A percentile compares a stretch with the other conserved stretches of the same genome.
Conservation (phyloP, 2,329 filamentous ascomycete genomes). For the Coniella vitis region DNA sequence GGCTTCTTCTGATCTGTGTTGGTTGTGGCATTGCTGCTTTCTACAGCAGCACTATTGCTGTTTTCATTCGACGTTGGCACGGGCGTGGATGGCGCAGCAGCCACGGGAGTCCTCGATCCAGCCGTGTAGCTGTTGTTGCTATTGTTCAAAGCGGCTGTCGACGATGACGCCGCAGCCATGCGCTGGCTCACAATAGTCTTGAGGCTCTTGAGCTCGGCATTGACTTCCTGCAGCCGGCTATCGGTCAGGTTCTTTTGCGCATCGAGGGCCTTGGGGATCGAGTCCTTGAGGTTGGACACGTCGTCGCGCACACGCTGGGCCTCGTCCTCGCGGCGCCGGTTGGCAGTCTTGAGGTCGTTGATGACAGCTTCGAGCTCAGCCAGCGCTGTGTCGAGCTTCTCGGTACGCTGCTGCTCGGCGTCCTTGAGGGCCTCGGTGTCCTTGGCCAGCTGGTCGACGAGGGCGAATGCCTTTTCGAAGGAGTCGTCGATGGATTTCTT, state of each 20-base stretch:
- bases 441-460: conserved; percentile 85
- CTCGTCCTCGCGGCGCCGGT: conserved; percentile 78
- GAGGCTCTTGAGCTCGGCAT: conserved; percentile 80
- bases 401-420: conserved; percentile 76
- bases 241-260: conserved; percentile 83
- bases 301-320: conserved; percentile 81
- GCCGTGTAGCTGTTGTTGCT: conserved; percentile 25
- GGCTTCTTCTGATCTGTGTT: conserved; percentile 30
- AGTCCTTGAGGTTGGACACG: conserved; percentile 71
- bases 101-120: conserved; percentile 17
- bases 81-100: conserved; percentile 20
- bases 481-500: conserved; percentile 89
- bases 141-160: conserved; percentile 20
- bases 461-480: conserved; percentile 83
- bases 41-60: too few relatives aligned
- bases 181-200: conserved; percentile 74
- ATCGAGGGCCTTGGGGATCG: conserved; percentile 82
- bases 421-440: conserved; percentile 86
- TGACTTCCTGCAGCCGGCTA: conserved; percentile 73
- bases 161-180: conserved; percentile 33
- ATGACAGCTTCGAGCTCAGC: conserved; percentile 81
- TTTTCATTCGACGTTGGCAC: conserved; percentile 6
- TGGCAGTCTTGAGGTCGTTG: conserved; percentile 71
- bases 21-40: conserved; percentile 20
- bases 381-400: conserved; percentile 74